Percentiles rank a stretch among this genome's conserved stretches.
Conservation (phyloP, 306 rosid genomes). For the Mimosa pudica region DNA sequence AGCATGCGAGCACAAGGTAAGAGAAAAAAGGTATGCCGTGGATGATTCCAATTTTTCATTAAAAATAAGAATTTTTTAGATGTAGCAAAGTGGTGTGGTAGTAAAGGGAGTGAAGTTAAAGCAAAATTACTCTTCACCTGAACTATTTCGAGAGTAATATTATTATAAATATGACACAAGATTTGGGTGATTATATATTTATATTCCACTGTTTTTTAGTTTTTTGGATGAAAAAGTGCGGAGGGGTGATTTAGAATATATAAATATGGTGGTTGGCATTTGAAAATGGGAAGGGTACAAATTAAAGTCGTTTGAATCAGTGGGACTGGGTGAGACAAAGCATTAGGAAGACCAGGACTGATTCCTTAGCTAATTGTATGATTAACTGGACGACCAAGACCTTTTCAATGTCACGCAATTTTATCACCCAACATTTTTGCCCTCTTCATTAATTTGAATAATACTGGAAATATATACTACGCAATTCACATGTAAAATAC, state of each 20-base stretch:
- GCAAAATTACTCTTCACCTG: too few species aligned
- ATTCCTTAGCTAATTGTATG: neutral
- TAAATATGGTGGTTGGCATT: neutral
- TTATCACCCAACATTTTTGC: neutral
- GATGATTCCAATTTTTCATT: too few species aligned
- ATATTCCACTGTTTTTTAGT: too few species aligned
- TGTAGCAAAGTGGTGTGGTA: too few species aligned
- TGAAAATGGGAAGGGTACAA: neutral
- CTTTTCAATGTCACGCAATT: neutral
- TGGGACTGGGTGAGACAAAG: neutral
- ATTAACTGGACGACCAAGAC: neutral
- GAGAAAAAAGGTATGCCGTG: too few species aligned
- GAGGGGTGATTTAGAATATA: neutral
- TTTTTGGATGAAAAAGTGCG: too few species aligned
- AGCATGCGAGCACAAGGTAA: too few species aligned
- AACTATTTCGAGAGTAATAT: too few species aligned
- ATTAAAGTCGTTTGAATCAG: neutral
- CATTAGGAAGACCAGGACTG: neutral
- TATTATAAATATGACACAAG: too few species aligned
- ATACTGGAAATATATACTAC: neutral
- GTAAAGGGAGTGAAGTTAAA: too few species aligned
- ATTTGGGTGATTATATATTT: too few species aligned
- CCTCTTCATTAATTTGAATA: neutral
- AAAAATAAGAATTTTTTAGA: too few species aligned
- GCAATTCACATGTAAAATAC: neutral